A percentile compares a stretch with the other conserved stretches of the same genome.
Conservation (phyloP, 495 filamentous ascomycete species). For the Neurospora tetrasperma region DNA sequence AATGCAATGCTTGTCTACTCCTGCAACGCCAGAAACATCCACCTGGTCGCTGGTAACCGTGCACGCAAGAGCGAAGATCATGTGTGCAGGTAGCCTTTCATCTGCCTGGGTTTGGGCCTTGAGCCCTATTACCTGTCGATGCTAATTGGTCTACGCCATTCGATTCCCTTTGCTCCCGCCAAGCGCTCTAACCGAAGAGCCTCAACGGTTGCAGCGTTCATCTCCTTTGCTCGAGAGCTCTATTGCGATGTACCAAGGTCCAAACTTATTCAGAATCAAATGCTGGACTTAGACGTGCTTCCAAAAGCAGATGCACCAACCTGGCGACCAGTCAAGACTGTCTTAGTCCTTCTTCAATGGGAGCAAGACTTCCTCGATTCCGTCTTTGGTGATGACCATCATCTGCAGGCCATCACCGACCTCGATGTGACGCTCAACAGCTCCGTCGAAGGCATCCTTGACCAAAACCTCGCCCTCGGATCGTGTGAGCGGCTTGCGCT, state of each 20-base stretch:
- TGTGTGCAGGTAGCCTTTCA: neutral
- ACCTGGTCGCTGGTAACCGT: neutral
- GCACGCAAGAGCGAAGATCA: neutral
- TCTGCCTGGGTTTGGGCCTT: neutral
- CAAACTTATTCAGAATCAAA: neutral
- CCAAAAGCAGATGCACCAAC: neutral
- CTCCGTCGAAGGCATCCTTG: constrained; percentile 94
- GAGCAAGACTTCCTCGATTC: constrained; percentile 74
- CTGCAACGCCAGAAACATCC: neutral
- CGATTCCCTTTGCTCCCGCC: neutral
- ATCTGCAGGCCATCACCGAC: constrained; percentile 95
- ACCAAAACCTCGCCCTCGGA: constrained; percentile 75
- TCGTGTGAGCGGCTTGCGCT: constrained; percentile 53
- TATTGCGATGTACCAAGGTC: neutral
- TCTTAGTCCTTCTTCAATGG: constrained; percentile 76
- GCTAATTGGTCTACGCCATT: neutral
- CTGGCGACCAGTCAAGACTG: neutral
- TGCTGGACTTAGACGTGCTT: neutral
- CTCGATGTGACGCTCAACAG: constrained; percentile 97
- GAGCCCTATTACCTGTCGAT: neutral
- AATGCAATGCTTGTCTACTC: neutral
- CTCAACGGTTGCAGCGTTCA: neutral
- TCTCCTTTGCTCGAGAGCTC: neutral
- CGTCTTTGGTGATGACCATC: constrained; percentile 78
- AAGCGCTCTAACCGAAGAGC: neutral